A percentile compares a stretch with the other conserved stretches of the same genome.
phyloP scores from a whole-genome alignment of 1,284 basidiomycete species.

The Ganoderma sinense region DNA sequence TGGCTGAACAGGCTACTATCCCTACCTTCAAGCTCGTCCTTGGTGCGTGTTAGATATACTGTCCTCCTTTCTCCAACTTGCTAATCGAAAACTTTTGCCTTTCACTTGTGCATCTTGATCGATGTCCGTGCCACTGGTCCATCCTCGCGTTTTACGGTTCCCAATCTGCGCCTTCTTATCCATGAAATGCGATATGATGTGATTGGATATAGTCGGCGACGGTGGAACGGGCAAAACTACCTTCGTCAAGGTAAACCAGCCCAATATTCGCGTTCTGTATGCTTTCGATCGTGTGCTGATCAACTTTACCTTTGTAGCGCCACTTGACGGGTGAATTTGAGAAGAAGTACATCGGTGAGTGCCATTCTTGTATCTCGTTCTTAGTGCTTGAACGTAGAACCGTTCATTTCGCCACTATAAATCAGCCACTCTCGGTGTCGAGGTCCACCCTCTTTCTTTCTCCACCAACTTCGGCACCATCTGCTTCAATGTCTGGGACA shows the following conservation, averaged over 20 bases:
- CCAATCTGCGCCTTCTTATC: conserved; percentile 17
- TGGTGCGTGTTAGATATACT: conserved; percentile 59
- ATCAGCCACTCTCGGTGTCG: conserved; percentile 97
- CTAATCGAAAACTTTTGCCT: conserved; percentile 28
- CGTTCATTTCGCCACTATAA: conserved; percentile 34
- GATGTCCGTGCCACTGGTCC: conserved; percentile 37
- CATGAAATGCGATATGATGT: conserved; percentile 27
- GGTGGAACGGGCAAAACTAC: conserved; percentile 99
- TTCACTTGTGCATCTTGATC: conserved; percentile 29
- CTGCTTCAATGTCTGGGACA: conserved; percentile 99
- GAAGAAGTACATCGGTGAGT: conserved; percentile 98
- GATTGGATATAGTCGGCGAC: conserved; percentile 80
- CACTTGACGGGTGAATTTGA: conserved; percentile 99
- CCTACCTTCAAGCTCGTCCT: conserved; percentile 99
- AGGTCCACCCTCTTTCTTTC: conserved; percentile 97
- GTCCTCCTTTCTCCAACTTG: conserved; percentile 19
- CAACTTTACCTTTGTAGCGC: conserved; percentile 63
- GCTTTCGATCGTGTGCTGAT: conserved; percentile 66
- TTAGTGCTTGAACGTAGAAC: conserved; percentile 13
- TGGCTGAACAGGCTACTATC: conserved; percentile 59
- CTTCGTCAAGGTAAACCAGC: conserved; percentile 86
- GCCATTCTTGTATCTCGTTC: conserved; percentile 5
- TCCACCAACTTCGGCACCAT: conserved; percentile 99
- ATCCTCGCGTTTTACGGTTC: conserved; percentile 37
- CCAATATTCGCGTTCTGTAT: conserved; percentile 28